Evolutionary conservation across 2,329 filamentous ascomycete genomes (phyloP), one percentile per base, ranked within the genome.

Genomic region (Decorospora gaudefroyi): DNA sequence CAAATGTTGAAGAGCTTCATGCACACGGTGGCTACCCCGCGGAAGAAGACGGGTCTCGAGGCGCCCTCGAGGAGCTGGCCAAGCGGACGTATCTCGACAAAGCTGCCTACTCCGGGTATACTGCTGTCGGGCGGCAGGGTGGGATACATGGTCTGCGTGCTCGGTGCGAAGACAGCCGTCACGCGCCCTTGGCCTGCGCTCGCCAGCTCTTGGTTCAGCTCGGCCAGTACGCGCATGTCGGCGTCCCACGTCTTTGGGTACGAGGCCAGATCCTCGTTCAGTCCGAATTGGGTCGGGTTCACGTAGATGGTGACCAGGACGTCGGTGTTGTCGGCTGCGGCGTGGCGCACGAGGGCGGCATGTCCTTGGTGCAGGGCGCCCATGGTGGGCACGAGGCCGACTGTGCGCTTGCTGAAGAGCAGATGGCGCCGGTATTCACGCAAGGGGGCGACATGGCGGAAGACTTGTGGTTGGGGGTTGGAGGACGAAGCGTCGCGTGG

Each of bases 331-430:
- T 95, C 89, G 33, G 78, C 76, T 1, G 91, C 91, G 3, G 93
- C 93, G 58, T 85, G 81, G 46, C 89, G 87, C 62, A 96, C 87
- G 15, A 99, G 80, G 3, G 88, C 87, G 37, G 96, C 73, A 72
- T 99, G 93, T 27, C 93, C 93, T 42, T 84, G 81, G 71, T 99
- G 93, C n/a, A 99, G 80, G 35, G 93, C 93, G 51, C 93, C 93
- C 93, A 99, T 97, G 21, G 93, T 99, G 1, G 93, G 93, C 23
- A 99, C 90, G 18, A 99, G 83, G 46, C 87, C 90, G 45, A 99
- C 84, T 30, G 84, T 85, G 44, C 86, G 82, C 59, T 86, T 81
- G 62, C 84, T 78, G 47, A 83, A 72, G 23, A 83, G 73, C 48
- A 90, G 82, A 27, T 83, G 79, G 15, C 76, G 78, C 23, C 90